Evolutionary conservation across 192 early-diverging fungal species (phyloP).

Genomic region (Coemansia sp.): DNA sequence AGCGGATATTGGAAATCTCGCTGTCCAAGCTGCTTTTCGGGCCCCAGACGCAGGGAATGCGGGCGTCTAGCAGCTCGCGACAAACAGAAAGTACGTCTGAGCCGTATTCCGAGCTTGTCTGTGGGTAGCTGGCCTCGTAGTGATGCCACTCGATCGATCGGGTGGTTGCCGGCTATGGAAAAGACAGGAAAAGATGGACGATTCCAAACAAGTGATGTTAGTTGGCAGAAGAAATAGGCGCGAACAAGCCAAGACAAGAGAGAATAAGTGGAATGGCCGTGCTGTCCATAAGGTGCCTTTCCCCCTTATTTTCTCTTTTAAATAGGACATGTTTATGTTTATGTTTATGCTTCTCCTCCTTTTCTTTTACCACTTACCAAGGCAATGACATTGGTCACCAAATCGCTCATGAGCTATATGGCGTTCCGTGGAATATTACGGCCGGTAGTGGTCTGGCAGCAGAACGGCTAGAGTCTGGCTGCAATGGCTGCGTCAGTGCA

Average conservation of each 20-base stretch:
- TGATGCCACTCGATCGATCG: conserved; percentile 42
- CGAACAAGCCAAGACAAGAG: not conserved
- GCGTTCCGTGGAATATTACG: not conserved
- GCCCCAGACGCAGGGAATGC: conserved; percentile 41
- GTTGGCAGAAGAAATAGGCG: no score
- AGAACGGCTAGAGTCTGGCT: no score
- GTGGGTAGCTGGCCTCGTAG: conserved; percentile 25
- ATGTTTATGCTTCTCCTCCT: not conserved
- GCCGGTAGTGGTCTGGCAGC: no score
- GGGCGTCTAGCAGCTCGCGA: conserved; percentile 32
- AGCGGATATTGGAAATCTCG: conserved; percentile 10
- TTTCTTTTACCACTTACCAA: conserved; percentile 32
- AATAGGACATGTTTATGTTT: no score
- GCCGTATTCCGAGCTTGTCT: not conserved
- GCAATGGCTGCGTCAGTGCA: no score
- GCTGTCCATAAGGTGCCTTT: no score
- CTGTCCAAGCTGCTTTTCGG: conserved; percentile 1
- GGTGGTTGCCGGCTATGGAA: conserved; percentile 25
- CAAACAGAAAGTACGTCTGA: conserved; percentile 29
- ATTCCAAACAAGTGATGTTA: no score
- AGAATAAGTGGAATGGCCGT: not conserved
- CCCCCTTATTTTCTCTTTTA: not conserved
- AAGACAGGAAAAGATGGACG: not conserved
- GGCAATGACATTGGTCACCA: conserved; percentile 49
- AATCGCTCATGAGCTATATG: conserved; percentile 28